Conservation (phyloP, 2,329 filamentous ascomycete genomes). For the Nemania sp. region DNA sequence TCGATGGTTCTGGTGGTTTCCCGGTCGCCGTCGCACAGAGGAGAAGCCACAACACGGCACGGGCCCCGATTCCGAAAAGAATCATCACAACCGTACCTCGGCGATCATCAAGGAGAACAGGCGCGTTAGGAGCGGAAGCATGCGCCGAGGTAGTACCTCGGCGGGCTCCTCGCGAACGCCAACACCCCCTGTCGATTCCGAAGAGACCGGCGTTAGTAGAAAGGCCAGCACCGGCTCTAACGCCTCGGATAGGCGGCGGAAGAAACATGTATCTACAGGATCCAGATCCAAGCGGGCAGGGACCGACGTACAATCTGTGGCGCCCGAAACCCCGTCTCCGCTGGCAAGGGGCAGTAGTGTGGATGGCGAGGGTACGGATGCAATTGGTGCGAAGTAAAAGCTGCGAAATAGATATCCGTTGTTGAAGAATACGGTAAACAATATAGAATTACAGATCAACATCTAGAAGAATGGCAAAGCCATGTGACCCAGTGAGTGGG, state of each 20-base stretch:
- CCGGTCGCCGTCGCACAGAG: slow-evolving; percentile 64
- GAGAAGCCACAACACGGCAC: slow-evolving; percentile 29
- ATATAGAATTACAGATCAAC: too few species aligned
- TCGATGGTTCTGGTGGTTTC: slow-evolving; percentile 85
- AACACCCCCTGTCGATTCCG: slow-evolving; percentile 52
- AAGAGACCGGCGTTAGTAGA: slow-evolving; percentile 44
- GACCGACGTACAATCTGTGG: slow-evolving; percentile 55
- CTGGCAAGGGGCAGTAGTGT: slow-evolving; percentile 53
- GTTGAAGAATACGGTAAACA: too few species aligned
- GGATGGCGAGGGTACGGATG: slow-evolving; percentile 27
- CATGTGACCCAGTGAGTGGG: too few species aligned
- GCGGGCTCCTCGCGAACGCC: slow-evolving; percentile 54
- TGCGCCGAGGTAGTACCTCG: slow-evolving; percentile 55
- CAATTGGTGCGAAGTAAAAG: too few species aligned
- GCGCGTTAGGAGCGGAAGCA: slow-evolving; percentile 55
- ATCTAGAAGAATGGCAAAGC: too few species aligned
- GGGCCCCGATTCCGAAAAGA: slow-evolving; percentile 41
- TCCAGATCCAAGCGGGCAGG: slow-evolving; percentile 49
- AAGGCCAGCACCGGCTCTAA: slow-evolving; percentile 53
- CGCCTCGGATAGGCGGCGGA: slow-evolving; percentile 54
- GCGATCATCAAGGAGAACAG: slow-evolving; percentile 52
- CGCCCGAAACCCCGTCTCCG: slow-evolving; percentile 58
- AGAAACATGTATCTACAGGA: slow-evolving; percentile 50
- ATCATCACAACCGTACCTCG: slow-evolving; percentile 46
- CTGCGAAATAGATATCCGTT: too few species aligned